Evolutionary conservation across 345 rosid species (phyloP), one percentile per base, ranked within the genome.

Genomic region (Populus deltoides): DNA sequence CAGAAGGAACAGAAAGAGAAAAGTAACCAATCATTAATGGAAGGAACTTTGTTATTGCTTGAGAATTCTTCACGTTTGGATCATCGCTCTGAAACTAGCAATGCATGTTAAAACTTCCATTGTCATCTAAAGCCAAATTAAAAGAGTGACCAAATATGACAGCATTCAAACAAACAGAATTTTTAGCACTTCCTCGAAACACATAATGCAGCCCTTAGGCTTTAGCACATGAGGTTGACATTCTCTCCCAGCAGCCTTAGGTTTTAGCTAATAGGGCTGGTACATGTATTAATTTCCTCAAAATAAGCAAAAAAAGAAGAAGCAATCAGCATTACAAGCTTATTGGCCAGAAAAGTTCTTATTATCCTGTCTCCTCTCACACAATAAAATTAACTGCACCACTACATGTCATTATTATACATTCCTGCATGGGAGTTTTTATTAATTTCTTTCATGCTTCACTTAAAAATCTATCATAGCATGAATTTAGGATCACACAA

Each of bases 1-100:
- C 99, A 57, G 99, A 95, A 78, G 99, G 99, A 86, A 93, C 99
- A n/a, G 97, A 95, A 57, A 95, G 90, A 74, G 99, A 77, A 89
- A 93, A 95, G 80, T 95, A 95, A 79, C 98, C 99, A 53, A 95
- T 92, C 93, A 95, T 83, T 70, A 95, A 79, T 7, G 98, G 99
- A 16, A 93, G 97, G 77, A 95, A 80, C 85, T 93, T 89, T 0
- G 94, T 90, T 80, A 95, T 76, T 1, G 87, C 92, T 87, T 93
- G 99, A 77, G 99, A 91, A 84, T 73, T 92, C 92, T 95, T 91
- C 97, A 88, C 75, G 82, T 86, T 92, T 62, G 99, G 97, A 85
- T 95, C 97, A 83, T 93, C 75, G 77, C 83, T 91, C 97, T 95
- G 89, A 77, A 70, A 76, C 33, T 15, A 73, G 75, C 18, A 55